Evolutionary conservation across 352 stramenopile genomes (phyloP).

Genomic region (Phytophthora idaei): DNA sequence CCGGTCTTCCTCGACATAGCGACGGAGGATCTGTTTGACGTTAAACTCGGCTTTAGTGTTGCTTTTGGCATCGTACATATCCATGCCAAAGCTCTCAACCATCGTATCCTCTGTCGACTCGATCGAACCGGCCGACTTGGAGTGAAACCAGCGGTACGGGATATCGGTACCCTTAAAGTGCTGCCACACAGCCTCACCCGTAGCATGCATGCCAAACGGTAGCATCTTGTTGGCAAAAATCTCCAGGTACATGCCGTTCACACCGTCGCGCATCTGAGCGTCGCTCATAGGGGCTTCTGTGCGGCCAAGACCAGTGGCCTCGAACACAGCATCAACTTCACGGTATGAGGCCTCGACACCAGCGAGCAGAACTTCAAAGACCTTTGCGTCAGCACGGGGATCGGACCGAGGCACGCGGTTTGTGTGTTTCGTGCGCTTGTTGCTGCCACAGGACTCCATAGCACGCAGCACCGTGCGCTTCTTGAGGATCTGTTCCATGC

Average conservation of each 20-base stretch:
- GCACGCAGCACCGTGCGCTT: conserved; percentile 38
- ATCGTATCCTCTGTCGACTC: conserved; percentile 42
- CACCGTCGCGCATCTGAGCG: conserved; percentile 36
- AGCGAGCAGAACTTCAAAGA: conserved; percentile 36
- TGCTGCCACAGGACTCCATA: conserved; percentile 33
- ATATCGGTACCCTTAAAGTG: conserved; percentile 46
- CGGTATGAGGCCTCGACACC: conserved; percentile 34
- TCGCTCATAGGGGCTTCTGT: conserved; percentile 33
- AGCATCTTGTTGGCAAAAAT: conserved; percentile 47
- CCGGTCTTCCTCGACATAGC: conserved; percentile 46
- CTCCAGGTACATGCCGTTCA: conserved; percentile 36
- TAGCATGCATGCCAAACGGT: conserved; percentile 45
- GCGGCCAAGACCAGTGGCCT: conserved; percentile 38
- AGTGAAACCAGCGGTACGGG: conserved; percentile 36
- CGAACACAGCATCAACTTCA: conserved; percentile 39
- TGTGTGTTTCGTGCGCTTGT: conserved; percentile 38
- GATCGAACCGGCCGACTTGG: conserved; percentile 31
- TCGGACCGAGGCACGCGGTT: conserved; percentile 26
- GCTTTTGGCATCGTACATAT: conserved; percentile 40
- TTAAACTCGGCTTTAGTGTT: conserved; percentile 40
- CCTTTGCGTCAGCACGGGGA: conserved; percentile 25
- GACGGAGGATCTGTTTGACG: conserved; percentile 39
- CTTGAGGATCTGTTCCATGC: conserved; percentile 41
- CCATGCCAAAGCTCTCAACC: conserved; percentile 40
- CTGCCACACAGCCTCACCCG: conserved; percentile 42